Evolutionary conservation across 345 rosid species (phyloP).

Genomic region (Salix udensis): DNA sequence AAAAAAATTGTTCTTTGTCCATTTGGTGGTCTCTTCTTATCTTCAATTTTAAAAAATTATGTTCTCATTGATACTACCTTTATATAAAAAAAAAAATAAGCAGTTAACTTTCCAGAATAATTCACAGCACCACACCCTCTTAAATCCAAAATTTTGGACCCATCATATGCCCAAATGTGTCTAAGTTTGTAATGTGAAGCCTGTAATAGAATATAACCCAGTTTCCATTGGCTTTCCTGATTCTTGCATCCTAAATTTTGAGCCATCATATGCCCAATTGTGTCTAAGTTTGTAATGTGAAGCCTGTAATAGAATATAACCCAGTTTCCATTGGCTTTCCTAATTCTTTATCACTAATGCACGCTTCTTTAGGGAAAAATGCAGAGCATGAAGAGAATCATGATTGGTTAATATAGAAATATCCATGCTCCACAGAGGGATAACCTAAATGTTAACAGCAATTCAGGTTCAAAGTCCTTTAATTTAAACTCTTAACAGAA

Average conservation of each 20-base stretch:
- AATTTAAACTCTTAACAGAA: background rate
- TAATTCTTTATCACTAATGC: background rate
- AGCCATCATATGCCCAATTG: background rate
- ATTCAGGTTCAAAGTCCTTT: background rate
- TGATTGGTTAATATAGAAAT: background rate
- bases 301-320: background rate
- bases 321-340: background rate
- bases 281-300: background rate
- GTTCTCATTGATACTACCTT: background rate
- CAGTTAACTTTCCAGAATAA: background rate
- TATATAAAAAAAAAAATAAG: background rate
- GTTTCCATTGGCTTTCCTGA: background rate
- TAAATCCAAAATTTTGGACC: background rate
- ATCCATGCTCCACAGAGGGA: background rate
- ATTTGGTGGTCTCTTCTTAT: background rate
- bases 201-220: background rate
- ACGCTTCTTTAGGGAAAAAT: background rate
- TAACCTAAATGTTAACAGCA: background rate
- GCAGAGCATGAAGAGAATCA: background rate
- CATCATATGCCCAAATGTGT: background rate
- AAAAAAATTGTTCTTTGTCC: background rate
- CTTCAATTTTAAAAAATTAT: background rate
- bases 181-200: background rate
- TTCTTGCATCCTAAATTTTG: background rate
- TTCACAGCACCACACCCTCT: background rate